Percentiles rank a stretch among this genome's conserved stretches.
These are phyloP conservation scores for Striga asiatica DNA, from an alignment of 257 asterid species.

Conservation along the genomic window DNA sequence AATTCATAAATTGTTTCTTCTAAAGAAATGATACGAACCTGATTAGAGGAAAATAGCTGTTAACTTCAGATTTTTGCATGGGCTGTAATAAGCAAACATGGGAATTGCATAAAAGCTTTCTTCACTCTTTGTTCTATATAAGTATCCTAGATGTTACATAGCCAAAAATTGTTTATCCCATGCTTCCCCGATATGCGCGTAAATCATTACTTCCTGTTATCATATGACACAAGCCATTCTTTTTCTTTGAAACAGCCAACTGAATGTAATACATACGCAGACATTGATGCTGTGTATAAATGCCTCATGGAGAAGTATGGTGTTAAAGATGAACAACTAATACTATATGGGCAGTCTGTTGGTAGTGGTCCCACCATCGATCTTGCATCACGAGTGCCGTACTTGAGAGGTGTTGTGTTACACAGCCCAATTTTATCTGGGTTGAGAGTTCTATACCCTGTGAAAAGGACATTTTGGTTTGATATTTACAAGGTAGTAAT, in stretches of 20 bases:
- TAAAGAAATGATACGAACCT: not conserved
- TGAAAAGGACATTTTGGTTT: conserved; percentile 86
- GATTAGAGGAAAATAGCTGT: not conserved
- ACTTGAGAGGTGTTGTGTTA: conserved; percentile 89
- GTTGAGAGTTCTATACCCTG: conserved; percentile 92
- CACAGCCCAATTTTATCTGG: conserved; percentile 98
- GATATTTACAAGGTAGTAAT: conserved; percentile 84
- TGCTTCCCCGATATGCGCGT: conserved; percentile 7
- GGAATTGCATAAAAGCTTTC: not conserved
- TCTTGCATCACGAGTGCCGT: conserved; percentile 78
- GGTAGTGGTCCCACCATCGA: conserved; percentile 98
- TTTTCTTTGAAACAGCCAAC: conserved; percentile 79
- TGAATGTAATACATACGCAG: conserved; percentile 95
- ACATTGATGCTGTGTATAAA: conserved; percentile 94
- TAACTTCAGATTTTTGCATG: conserved; percentile 6
- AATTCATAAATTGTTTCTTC: not conserved
- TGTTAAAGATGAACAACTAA: conserved; percentile 82
- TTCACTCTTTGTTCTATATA: not conserved
- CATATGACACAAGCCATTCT: conserved; percentile 32
- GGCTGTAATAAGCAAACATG: not conserved
- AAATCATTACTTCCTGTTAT: conserved; percentile 7
- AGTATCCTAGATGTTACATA: too few species aligned
- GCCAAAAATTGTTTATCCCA: too few species aligned
- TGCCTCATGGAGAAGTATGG: conserved; percentile 94
- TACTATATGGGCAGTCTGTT: conserved; percentile 94